Evolutionary conservation across 1,284 basidiomycete genomes (phyloP), one percentile per base, ranked within the genome.

Genomic region (Malassezia yamatoensis): DNA sequence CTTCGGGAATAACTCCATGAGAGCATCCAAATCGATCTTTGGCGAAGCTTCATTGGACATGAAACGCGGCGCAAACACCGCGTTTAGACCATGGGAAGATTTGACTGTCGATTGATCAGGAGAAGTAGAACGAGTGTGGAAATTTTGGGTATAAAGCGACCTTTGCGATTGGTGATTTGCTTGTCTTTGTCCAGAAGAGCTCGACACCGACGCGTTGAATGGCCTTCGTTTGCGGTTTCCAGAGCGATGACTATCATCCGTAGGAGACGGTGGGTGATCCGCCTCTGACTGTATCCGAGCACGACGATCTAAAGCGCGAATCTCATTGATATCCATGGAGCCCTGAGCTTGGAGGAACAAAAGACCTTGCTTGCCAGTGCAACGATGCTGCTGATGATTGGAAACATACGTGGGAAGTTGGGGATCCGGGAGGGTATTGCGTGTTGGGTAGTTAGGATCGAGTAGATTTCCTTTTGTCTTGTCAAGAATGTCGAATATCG

Each of bases 401-500:
- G 63, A 58, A 12, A 56, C 56, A 34, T 72, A 74, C 13, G 50
- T 41, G 3, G 55, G 55, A 3, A 29, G 16, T 4, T 34, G 40
- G 5, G 39, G n/a, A 11, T 45, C 49, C 16, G 13, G 10, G 7
- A 16, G 10, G n/a, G 16, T 10, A 9, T 20, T 32, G 12, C 41
- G 45, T 60, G 62, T 64, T n/a, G 59, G 43, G 13, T 54, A 49
- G 11, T 53, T 61, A 11, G 61, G 64, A n/a, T 51, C 49, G 52
- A 47, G 51, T 0, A 74, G 64, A n/a, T 62, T 64, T 3, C 70
- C 70, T 20, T 64, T 49, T 18, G 72, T 73, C 10, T 54, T 81
- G 39, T 78, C 78, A 12, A 96, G 78, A 2, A 87, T 78, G 53
- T 81, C 67, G 10, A 74, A 67, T 58, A 98, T 93, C 70, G 86